phyloP scores from a whole-genome alignment of 192 early-diverging fungal genomes.

The Backusella liffmaniae region DNA sequence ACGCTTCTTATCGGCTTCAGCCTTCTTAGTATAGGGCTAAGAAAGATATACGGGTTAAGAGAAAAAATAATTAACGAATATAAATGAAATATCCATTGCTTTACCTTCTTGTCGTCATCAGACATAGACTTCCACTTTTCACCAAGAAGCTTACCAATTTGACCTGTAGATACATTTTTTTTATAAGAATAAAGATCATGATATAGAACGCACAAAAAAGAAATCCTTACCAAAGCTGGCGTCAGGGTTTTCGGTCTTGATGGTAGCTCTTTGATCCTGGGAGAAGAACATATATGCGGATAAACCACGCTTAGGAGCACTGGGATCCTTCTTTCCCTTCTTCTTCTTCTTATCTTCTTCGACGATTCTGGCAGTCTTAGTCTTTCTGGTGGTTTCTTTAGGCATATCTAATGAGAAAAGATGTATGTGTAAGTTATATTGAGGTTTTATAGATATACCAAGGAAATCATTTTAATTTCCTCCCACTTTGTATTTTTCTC shows the following conservation, averaged over 20 bases:
- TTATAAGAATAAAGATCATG: background rate
- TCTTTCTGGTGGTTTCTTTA: constrained; percentile 8
- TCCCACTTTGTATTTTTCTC: background rate
- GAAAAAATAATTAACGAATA: background rate
- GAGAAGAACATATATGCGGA: constrained; percentile 93
- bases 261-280: constrained; percentile 71
- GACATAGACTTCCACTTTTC: constrained; percentile 43
- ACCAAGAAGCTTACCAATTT: constrained; percentile 43
- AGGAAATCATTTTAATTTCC: constrained; percentile 6
- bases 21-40: constrained; percentile 32
- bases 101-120: constrained; percentile 41
- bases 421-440: background rate
- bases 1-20: constrained; percentile 42
- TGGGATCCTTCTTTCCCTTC: constrained; percentile 82
- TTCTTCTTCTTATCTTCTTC: constrained; percentile 55
- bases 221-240: constrained; percentile 57
- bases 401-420: constrained; percentile 1
- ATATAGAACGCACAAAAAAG: background rate
- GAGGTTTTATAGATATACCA: background rate
- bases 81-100: background rate
- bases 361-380: constrained; percentile 30
- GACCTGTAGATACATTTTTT: constrained; percentile 17
- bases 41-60: background rate
- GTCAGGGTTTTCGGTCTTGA: constrained; percentile 80
- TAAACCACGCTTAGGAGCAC: constrained; percentile 87